phyloP scores from a whole-genome alignment of 805 yeast species.

The Schwanniomyces polymorphus region DNA sequence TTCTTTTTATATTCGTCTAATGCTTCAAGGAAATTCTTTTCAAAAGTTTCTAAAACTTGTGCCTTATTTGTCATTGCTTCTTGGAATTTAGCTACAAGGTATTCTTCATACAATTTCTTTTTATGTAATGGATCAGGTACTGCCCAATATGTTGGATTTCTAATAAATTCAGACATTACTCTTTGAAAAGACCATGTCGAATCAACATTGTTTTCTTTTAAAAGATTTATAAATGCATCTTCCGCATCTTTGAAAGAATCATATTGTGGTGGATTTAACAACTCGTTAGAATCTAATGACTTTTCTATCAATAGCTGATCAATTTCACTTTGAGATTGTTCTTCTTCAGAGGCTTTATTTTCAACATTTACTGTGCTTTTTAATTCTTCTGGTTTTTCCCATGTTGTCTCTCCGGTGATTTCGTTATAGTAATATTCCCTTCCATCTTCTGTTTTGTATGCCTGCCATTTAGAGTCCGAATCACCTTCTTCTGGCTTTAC shows the following conservation, averaged over 20 bases:
- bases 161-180: constrained; percentile 58
- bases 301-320: constrained; percentile 15
- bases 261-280: constrained; percentile 22
- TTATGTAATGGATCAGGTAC: constrained; percentile 61
- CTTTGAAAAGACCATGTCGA: constrained; percentile 73
- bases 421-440: constrained; percentile 67
- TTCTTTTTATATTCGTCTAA: constrained; percentile 32
- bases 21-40: constrained; percentile 50
- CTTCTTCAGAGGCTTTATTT: neutral
- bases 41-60: constrained; percentile 54
- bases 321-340: constrained; percentile 1
- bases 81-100: constrained; percentile 41
- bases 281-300: constrained; percentile 17
- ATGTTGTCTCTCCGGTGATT: constrained; percentile 64
- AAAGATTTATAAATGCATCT: constrained; percentile 49
- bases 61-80: constrained; percentile 55
- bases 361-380: constrained; percentile 1
- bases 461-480: constrained; percentile 39
- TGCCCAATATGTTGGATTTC: constrained; percentile 67
- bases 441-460: constrained; percentile 55
- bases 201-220: constrained; percentile 59
- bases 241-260: constrained; percentile 37
- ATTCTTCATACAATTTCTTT: constrained; percentile 64
- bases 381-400: constrained; percentile 73
- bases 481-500: constrained; percentile 64